Evolutionary conservation across 23 red algal species (phyloP).

Genomic region (Gracilaria domingensis): DNA sequence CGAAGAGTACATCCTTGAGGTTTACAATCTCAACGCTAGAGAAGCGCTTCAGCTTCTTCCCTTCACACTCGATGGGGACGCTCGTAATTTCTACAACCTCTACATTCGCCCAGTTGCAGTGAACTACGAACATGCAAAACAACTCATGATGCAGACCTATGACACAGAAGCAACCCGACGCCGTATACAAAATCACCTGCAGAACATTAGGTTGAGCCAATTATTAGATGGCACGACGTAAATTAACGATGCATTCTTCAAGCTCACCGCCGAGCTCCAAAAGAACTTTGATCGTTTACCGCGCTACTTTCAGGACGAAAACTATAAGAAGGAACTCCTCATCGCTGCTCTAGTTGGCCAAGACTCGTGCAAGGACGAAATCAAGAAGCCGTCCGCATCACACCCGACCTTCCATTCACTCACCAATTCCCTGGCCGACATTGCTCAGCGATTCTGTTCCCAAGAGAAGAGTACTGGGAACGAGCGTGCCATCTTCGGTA

Average conservation of each 20-base stretch:
- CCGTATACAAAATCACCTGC: background rate
- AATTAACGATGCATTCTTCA: background rate
- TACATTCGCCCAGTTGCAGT: background rate
- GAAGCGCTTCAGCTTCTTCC: background rate
- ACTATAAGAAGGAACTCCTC: slow-evolving; percentile 2
- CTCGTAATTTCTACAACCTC: background rate
- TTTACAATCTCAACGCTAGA: background rate
- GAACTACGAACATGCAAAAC: background rate
- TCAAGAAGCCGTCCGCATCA: background rate
- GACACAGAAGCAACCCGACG: background rate
- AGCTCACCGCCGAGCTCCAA: background rate
- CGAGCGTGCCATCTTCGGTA: background rate
- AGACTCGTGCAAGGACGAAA: background rate
- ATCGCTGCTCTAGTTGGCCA: background rate
- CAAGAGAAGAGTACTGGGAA: background rate
- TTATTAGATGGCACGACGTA: background rate
- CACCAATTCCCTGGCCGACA: background rate
- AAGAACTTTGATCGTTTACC: background rate
- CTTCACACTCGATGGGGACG: background rate
- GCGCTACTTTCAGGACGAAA: background rate
- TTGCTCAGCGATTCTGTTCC: background rate
- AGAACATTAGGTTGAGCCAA: background rate
- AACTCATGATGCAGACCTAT: background rate
- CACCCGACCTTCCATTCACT: background rate
- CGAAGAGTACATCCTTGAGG: background rate